Base-by-base conservation (phyloP, 2,329 filamentous ascomycete species). In the Aspergillus terreus region DNA sequence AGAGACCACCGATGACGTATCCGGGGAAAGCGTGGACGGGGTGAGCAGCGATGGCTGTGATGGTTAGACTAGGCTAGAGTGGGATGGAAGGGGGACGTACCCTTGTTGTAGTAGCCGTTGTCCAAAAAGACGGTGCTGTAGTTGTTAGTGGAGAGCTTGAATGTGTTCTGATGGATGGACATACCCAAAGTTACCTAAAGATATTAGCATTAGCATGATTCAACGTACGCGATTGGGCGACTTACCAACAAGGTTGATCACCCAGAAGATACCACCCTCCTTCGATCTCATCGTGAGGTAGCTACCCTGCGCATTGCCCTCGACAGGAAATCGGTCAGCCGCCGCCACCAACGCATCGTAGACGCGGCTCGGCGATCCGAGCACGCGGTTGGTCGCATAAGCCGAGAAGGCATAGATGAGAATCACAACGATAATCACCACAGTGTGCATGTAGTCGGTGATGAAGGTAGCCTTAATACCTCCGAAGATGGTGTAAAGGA, bases 401-500 rank as follows among this genome's bases (percentile, higher is more conserved):
- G 90, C 82, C 1, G 86, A 90, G 59, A 95, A 86, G 0, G 90
- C 82, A 59, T 96, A 96, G 46, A 91, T 78, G 65, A 95, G 85
- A 60, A 96, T 90, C 55, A 96, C 90, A 59, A 95, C 80, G 19
- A 96, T 74, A 21, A 76, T 72, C 6, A 73, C 58, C n/a, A 94
- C 85, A 0, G 90, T 94, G 66, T 96, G 91, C 46, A 92, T 82
- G 70, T 89, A 94, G 60, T 92, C 89, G 0, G 90, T 95, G 58
- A 94, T 75, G 61, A 95, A 90, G 0, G 90, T 94, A 0, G 89
- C 88, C 71, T 95, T 95, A 69, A 95, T 88, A 6, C 90, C 90
- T 50, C 80, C 80, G 52, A 81, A 81, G 52, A 82, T 80, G 2
- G 90, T 95, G 68, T 95, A 95, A 0, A 89, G 75, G 2, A 92